These are phyloP conservation scores for Zymoseptoria brevis DNA, from an alignment of 2,329 filamentous ascomycete genomes.

Conservation along the genomic window DNA sequence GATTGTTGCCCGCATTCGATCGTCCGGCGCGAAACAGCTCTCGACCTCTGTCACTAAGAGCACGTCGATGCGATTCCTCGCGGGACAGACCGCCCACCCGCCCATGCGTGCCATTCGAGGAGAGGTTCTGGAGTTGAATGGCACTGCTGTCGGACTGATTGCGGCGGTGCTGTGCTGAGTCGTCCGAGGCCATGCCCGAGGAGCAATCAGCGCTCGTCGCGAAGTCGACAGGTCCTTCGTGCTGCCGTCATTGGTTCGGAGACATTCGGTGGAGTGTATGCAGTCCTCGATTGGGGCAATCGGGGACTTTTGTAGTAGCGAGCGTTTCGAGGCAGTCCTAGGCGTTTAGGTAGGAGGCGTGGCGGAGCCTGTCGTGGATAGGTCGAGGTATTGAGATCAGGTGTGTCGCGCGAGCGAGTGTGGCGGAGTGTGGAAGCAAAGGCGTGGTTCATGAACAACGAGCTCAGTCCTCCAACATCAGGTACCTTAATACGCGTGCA, in stretches of 20 bases:
- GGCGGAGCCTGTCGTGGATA: not conserved
- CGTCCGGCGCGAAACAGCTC: slow-evolving; percentile 34
- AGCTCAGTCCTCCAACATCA: not conserved
- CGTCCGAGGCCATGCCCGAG: slow-evolving; percentile 42
- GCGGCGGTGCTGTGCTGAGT: slow-evolving; percentile 36
- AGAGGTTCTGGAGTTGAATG: slow-evolving; percentile 60
- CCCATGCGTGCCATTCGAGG: slow-evolving; percentile 22
- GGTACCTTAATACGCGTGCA: not conserved
- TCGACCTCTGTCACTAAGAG: slow-evolving; percentile 43
- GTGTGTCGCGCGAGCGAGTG: not conserved
- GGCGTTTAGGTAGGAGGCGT: not conserved
- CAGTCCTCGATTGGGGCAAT: not conserved
- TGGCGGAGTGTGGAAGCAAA: not conserved
- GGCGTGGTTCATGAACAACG: not conserved
- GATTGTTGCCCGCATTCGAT: slow-evolving; percentile 1
- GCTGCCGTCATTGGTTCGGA: slow-evolving; percentile 2
- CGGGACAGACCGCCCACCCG: slow-evolving; percentile 24
- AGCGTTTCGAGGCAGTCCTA: not conserved
- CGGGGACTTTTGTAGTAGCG: not conserved
- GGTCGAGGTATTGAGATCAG: not conserved
- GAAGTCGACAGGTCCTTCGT: not conserved
- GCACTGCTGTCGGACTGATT: slow-evolving; percentile 45
- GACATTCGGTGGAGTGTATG: not conserved
- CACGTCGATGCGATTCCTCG: slow-evolving; percentile 33
- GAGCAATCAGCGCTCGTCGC: slow-evolving; percentile 12